Conservation (phyloP, 2,329 filamentous ascomycete species). For the Scedosporium minutisporum region DNA sequence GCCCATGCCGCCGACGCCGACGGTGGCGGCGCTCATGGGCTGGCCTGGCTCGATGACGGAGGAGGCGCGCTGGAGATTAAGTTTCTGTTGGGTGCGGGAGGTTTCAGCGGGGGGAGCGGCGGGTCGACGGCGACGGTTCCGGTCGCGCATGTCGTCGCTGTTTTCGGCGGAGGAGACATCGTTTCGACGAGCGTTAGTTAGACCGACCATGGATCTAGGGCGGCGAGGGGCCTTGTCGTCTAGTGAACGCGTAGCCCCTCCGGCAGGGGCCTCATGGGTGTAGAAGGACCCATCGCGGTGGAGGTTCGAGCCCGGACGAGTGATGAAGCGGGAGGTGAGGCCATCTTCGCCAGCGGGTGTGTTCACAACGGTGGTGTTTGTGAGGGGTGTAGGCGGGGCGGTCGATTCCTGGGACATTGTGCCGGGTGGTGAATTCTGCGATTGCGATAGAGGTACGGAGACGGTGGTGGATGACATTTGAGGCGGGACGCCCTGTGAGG, state of each 20-base stretch:
- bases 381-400: conserved; percentile 29
- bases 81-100: conserved; percentile 65
- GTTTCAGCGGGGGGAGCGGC: conserved; percentile 37
- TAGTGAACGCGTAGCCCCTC: conserved; percentile 19
- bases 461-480: conserved; percentile 54
- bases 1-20: neutral
- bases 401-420: conserved; percentile 18
- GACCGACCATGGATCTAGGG: conserved; percentile 31
- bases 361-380: conserved; percentile 21
- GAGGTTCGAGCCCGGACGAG: conserved; percentile 37
- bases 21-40: conserved; percentile 14
- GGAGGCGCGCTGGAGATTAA: conserved; percentile 64
- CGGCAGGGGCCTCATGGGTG: conserved; percentile 17
- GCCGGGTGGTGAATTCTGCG: conserved; percentile 14
- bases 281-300: conserved; percentile 45
- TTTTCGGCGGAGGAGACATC: conserved; percentile 19
- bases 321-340: conserved; percentile 52
- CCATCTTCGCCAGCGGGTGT: conserved; percentile 27
- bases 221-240: conserved; percentile 25
- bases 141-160: conserved; percentile 17
- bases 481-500: conserved; percentile 51
- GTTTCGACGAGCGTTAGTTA: conserved; percentile 17
- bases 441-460: conserved; percentile 24
- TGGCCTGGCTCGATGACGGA: conserved; percentile 60
- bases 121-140: conserved; percentile 23